phyloP scores from a whole-genome alignment of 805 yeast species.

The Saccharomycopsis fodiens region DNA sequence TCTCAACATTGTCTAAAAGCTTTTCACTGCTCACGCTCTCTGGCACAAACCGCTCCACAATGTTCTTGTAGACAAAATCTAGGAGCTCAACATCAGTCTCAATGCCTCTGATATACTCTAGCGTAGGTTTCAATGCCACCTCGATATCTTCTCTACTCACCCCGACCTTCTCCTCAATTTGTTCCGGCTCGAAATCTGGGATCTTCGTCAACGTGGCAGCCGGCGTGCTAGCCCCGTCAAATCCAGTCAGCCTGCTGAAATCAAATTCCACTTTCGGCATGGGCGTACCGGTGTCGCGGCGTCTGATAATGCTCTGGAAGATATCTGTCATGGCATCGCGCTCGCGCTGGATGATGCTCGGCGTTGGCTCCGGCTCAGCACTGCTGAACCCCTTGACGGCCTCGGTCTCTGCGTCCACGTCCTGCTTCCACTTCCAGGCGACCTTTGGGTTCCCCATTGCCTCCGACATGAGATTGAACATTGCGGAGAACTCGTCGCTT shows the following conservation, averaged over 20 bases:
- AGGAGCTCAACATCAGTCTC: conserved; percentile 12
- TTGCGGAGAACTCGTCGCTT: background rate
- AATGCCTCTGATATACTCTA: conserved; percentile 11
- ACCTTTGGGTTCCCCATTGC: background rate
- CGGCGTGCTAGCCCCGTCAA: background rate
- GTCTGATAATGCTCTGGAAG: background rate
- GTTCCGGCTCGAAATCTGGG: background rate
- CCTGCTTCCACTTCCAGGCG: background rate
- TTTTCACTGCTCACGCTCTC: background rate
- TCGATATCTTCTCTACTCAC: conserved; percentile 1
- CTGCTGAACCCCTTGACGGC: background rate
- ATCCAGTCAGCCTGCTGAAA: background rate
- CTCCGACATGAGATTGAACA: background rate
- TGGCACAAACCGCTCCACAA: conserved; percentile 2
- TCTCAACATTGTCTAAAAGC: background rate
- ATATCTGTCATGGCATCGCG: background rate
- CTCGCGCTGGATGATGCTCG: background rate
- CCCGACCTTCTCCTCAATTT: background rate
- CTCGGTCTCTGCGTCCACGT: background rate
- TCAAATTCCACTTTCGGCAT: background rate
- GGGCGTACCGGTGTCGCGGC: background rate
- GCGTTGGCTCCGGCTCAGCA: conserved; percentile 1
- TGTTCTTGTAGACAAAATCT: conserved; percentile 3
- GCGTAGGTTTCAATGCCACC: conserved; percentile 6
- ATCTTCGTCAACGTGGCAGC: background rate